Percentiles rank a stretch among this genome's conserved stretches.
Conservation (phyloP, 176 grass and related monocot genomes). For the Guadua angustifolia region DNA sequence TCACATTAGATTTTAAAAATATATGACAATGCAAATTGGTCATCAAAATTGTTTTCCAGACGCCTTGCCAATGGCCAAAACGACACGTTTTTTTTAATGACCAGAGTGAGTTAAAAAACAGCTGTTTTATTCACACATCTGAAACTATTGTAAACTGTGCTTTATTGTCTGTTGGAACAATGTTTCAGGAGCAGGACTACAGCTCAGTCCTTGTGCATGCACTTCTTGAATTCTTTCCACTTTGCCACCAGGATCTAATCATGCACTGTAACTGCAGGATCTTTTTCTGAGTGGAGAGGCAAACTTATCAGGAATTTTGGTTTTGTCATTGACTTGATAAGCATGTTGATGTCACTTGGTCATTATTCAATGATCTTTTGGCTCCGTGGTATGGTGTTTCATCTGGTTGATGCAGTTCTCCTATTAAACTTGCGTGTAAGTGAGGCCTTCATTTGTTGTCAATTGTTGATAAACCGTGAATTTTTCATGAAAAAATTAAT, state of each 20-base stretch:
- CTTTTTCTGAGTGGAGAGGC: conserved; percentile 85
- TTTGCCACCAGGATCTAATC: conserved; percentile 19
- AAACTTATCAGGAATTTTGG: conserved; percentile 85
- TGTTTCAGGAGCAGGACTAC: conserved; percentile 21
- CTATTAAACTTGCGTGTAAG: conserved; percentile 92
- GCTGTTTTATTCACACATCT: conserved; percentile 28
- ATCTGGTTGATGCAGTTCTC: conserved; percentile 89
- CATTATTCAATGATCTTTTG: conserved; percentile 96
- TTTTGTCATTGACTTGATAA: conserved; percentile 82
- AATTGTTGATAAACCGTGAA: not conserved
- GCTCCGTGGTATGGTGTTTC: conserved; percentile 95
- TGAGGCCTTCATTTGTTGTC: conserved; percentile 28
- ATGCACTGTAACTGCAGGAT: conserved; percentile 60
- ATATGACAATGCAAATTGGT: not conserved
- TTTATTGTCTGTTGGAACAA: conserved; percentile 18
- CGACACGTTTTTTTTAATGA: not conserved
- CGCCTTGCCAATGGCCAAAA: not conserved
- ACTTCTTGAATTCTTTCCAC: conserved; percentile 25
- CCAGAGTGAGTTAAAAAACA: not conserved
- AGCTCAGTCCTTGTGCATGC: not conserved
- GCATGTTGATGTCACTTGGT: conserved; percentile 71
- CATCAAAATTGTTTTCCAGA: not conserved
- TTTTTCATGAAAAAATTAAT: conserved; percentile 30
- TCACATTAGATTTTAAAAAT: conserved; percentile 13
- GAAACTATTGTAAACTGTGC: conserved; percentile 22